phyloP scores from a whole-genome alignment of 257 asterid species.

The Handroanthus guayacan region DNA sequence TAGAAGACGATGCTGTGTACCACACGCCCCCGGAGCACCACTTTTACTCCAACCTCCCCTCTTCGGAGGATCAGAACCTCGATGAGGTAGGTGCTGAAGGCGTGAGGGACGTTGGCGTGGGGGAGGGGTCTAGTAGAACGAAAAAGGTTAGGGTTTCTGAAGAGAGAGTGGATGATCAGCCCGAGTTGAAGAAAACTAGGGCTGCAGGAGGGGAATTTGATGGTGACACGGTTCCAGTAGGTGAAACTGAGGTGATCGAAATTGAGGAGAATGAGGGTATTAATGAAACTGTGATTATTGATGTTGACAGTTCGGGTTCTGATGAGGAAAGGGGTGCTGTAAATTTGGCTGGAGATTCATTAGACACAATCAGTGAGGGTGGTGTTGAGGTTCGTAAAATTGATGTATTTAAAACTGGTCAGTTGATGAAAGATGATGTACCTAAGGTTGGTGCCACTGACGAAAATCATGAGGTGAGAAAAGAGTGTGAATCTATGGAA shows the following conservation, averaged over 20 bases:
- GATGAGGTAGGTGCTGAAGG: constrained; percentile 29
- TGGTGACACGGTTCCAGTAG: constrained; percentile 35
- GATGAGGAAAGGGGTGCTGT: constrained; percentile 3
- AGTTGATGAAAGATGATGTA: constrained; percentile 6
- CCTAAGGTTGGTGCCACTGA: background rate
- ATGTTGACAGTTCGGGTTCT: constrained; percentile 22
- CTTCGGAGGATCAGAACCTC: constrained; percentile 44
- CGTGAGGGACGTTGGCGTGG: constrained; percentile 19
- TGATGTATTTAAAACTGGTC: background rate
- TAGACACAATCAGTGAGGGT: background rate
- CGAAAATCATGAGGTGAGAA: constrained; percentile 12
- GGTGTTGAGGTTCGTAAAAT: background rate
- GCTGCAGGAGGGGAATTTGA: constrained; percentile 25
- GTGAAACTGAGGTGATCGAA: constrained; percentile 36
- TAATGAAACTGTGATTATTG: constrained; percentile 27
- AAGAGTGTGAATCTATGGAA: constrained; percentile 3
- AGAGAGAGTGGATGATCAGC: constrained; percentile 24
- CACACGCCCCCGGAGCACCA: constrained; percentile 55
- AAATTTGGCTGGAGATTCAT: constrained; percentile 22
- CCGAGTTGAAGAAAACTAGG: constrained; percentile 21
- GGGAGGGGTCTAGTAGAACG: constrained; percentile 11
- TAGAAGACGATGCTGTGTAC: constrained; percentile 42
- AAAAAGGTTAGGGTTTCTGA: constrained; percentile 33
- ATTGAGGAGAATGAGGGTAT: constrained; percentile 24
- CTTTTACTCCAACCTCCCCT: constrained; percentile 30